phyloP scores from a whole-genome alignment of 148 eudicot genomes.

The Amaranthus palmeri region DNA sequence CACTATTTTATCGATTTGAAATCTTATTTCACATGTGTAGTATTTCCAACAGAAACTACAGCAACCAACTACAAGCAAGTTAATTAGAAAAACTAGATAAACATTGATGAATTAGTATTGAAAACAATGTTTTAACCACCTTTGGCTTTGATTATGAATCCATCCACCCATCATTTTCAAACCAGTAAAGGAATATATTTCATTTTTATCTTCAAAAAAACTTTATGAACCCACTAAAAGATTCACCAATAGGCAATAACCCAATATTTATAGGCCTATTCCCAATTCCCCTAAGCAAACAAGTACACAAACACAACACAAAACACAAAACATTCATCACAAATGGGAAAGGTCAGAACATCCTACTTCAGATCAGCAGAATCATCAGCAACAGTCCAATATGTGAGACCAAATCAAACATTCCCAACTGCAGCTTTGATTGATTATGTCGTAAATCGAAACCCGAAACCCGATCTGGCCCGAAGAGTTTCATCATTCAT shows the following conservation, averaged over 20 bases:
- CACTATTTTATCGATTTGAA: no score
- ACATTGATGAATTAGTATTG: not conserved
- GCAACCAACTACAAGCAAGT: no score
- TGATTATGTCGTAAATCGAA: conserved; percentile 22
- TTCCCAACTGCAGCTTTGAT: conserved; percentile 30
- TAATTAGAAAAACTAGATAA: conserved; percentile 7
- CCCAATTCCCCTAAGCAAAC: not conserved
- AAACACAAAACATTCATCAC: not conserved
- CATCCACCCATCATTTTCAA: conserved; percentile 13
- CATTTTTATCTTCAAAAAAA: conserved; percentile 22
- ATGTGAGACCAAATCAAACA: conserved; percentile 21
- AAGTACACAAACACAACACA: not conserved
- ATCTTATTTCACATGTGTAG: no score
- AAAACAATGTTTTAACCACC: not conserved
- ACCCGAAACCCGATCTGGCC: conserved; percentile 8
- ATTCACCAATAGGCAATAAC: conserved; percentile 22
- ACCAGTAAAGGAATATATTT: conserved; percentile 22
- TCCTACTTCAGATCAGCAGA: conserved; percentile 18
- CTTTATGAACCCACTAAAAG: conserved; percentile 21
- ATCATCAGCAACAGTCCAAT: conserved; percentile 13
- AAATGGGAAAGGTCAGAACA: conserved; percentile 7
- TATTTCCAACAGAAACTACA: no score
- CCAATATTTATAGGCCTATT: conserved; percentile 21
- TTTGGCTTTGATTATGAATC: conserved; percentile 5
- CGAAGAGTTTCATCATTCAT: conserved; percentile 24